phyloP scores from a whole-genome alignment of 2,329 filamentous ascomycete species.

The Basipetospora chlamydospora region DNA sequence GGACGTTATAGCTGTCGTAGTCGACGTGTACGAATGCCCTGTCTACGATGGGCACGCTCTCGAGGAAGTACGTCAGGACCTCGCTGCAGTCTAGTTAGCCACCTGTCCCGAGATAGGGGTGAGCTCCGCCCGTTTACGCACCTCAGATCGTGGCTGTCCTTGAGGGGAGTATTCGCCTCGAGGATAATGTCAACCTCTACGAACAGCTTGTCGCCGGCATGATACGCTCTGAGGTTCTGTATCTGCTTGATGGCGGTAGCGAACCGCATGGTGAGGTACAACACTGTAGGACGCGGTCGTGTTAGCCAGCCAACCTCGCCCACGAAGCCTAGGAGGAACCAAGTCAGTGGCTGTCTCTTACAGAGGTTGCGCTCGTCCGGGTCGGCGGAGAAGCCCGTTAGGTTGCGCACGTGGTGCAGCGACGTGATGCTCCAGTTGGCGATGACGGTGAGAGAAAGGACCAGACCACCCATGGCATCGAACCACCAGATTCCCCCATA shows the following conservation, averaged over 20 bases:
- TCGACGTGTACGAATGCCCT: slow-evolving; percentile 56
- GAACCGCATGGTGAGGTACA: slow-evolving; percentile 90
- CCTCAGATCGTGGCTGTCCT: slow-evolving; percentile 63
- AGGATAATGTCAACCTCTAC: slow-evolving; percentile 73
- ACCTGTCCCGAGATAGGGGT: background rate
- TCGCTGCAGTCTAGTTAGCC: slow-evolving; percentile 27
- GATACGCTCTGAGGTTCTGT: slow-evolving; percentile 72
- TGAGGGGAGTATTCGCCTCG: slow-evolving; percentile 57
- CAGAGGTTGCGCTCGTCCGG: slow-evolving; percentile 69
- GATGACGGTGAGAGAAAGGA: slow-evolving; percentile 69
- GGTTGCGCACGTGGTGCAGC: slow-evolving; percentile 62
- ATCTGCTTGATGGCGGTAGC: slow-evolving; percentile 77
- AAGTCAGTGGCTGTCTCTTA: too few relatives aligned
- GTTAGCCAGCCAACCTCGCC: too few relatives aligned
- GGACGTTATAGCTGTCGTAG: slow-evolving; percentile 47
- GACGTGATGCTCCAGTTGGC: slow-evolving; percentile 65
- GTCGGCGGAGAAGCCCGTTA: slow-evolving; percentile 64
- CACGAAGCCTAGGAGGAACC: too few relatives aligned
- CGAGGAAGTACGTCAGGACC: slow-evolving; percentile 68
- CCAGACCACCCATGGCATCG: slow-evolving; percentile 62
- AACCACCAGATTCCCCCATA: slow-evolving; percentile 72
- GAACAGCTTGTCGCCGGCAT: slow-evolving; percentile 72
- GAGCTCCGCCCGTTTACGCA: background rate
- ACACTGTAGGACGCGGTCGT: slow-evolving; percentile 23
- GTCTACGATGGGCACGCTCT: slow-evolving; percentile 68